These are phyloP conservation scores for Raddia distichophylla DNA, from an alignment of 176 grass and related monocot genomes.

Conservation along the genomic window DNA sequence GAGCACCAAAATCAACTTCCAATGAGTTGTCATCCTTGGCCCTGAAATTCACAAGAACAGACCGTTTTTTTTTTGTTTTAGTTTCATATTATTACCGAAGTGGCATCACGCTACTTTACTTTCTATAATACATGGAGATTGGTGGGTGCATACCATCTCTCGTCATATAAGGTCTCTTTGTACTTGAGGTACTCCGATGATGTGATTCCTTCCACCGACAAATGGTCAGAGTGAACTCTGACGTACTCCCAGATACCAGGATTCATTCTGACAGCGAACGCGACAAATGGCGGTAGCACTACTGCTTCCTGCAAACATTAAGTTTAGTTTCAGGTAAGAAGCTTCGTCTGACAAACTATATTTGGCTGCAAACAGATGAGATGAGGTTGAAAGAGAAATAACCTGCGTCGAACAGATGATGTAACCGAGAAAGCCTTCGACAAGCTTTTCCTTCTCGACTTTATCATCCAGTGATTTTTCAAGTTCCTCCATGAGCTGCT, in stretches of 20 bases:
- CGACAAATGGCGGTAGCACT: conserved; percentile 77
- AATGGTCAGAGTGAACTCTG: conserved; percentile 71
- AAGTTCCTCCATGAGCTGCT: conserved; percentile 78
- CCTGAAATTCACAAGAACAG: conserved; percentile 54
- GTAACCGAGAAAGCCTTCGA: conserved; percentile 86
- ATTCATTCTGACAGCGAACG: conserved; percentile 81
- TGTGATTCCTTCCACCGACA: conserved; percentile 82
- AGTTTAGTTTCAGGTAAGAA: neutral
- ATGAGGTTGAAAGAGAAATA: neutral
- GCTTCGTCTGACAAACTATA: neutral
- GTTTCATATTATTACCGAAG: conserved; percentile 6
- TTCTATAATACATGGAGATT: conserved; percentile 19
- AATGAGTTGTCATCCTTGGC: conserved; percentile 80
- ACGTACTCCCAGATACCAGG: conserved; percentile 95
- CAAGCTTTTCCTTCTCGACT: conserved; percentile 75
- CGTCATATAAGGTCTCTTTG: conserved; percentile 89
- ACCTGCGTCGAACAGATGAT: conserved; percentile 93
- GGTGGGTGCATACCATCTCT: conserved; percentile 64
- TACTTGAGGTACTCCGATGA: conserved; percentile 78
- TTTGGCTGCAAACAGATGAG: neutral
- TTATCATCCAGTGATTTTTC: conserved; percentile 96
- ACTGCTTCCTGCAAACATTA: conserved; percentile 77
- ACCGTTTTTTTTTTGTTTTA: conserved; percentile 2
- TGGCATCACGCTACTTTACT: neutral
- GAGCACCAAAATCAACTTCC: conserved; percentile 85